Percentiles rank a stretch among this genome's conserved stretches.
phyloP scores from a whole-genome alignment of 176 grass and related monocot genomes.

The Secale cereale region DNA sequence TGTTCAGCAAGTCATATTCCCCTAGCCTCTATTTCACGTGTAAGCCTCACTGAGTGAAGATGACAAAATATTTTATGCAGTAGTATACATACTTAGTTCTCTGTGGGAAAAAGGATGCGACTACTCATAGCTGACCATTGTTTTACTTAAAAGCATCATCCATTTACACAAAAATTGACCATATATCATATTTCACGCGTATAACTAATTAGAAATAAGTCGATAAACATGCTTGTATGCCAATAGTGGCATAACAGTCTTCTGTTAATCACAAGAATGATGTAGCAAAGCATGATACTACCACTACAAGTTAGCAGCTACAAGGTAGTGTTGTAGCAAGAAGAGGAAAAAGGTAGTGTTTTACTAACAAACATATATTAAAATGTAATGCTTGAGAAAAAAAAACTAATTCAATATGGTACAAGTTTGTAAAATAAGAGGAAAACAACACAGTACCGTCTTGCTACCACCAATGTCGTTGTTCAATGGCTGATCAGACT shows the following conservation, averaged over 20 bases:
- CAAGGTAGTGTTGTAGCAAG: too few species aligned
- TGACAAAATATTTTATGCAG: slow-evolving; percentile 7
- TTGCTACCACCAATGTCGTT: slow-evolving; percentile 53
- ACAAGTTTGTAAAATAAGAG: slow-evolving; percentile 10
- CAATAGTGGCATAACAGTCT: not conserved
- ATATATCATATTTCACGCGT: not conserved
- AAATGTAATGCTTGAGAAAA: not conserved
- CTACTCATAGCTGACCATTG: not conserved
- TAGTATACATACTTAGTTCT: not conserved
- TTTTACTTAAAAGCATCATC: not conserved
- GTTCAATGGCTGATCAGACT: slow-evolving; percentile 55
- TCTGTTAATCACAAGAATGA: not conserved
- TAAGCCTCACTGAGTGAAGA: not conserved
- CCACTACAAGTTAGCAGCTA: not conserved
- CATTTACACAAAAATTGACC: too few species aligned
- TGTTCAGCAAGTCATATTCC: not conserved
- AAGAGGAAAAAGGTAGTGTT: not conserved
- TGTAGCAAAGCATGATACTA: not conserved
- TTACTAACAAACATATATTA: not conserved
- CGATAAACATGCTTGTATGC: not conserved
- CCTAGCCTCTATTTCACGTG: slow-evolving; percentile 7
- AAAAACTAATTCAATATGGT: not conserved
- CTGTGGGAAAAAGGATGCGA: not conserved
- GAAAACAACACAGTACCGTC: slow-evolving; percentile 36
- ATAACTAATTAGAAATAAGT: not conserved